Evolutionary conservation across 2,329 filamentous ascomycete species (phyloP), one percentile per base, ranked within the genome.

Genomic region (Talaromyces funiculosus): DNA sequence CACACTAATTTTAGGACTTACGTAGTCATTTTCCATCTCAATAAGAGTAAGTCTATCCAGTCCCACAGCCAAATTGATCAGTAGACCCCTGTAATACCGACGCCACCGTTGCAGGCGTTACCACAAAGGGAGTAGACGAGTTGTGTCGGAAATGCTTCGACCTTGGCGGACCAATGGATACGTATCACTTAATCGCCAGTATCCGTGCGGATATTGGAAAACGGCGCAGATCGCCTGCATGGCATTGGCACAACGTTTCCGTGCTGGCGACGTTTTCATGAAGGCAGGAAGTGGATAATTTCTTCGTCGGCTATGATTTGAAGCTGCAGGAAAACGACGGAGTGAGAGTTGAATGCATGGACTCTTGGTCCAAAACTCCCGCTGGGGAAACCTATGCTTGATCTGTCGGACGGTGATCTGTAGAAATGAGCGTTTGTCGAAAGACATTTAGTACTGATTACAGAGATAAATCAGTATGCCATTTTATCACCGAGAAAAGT

Each of bases 161-260:
- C n/a, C 3, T 7, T 14, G 38, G 35, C 53, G 26, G 53, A 5
- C 38, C 53, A 24, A 56, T 56, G 53, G 53, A 56, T 26, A 56
- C 53, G 24, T 38, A 56, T 9, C 38, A 56, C 38, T 42, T 18
- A 8, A 29, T 56, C 16, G 18, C 35, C 24, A 33, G 29, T 33
- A 33, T 45, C 38, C 38, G 53, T 16, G 37, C 45, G 24, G 38
- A 43, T 16, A 42, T 56, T 38, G 10, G 3, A 22, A 26, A 26
- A 56, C 53, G n/a, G 53, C 38, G 37, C 40, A 56, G 53, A 33
- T 56, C 16, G 33, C 18, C 53, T 56, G 53, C 53, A 29, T 29
- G n/a, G 31, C 53, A 31, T 33, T 56, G 26, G 38, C 38, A 9
- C 24, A 56, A 20, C 53, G 45, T 56, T 33, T 31, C 38, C 38